These are phyloP conservation scores for Phytophthora podocarpi DNA, from an alignment of 352 stramenopile species.

Conservation along the genomic window DNA sequence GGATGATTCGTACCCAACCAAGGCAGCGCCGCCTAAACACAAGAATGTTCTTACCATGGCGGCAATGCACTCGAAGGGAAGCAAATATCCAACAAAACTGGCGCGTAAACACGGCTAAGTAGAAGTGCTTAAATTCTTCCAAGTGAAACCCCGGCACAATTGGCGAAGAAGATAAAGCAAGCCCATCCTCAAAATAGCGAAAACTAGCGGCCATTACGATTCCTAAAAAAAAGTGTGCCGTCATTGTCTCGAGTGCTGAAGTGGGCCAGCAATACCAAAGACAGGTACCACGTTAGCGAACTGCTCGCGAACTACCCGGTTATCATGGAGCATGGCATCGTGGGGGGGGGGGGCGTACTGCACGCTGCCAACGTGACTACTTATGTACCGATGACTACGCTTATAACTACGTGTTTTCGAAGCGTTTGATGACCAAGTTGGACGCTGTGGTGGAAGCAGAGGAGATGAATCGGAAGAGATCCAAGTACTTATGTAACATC, in stretches of 20 bases:
- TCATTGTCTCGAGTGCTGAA: neutral
- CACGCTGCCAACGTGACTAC: neutral
- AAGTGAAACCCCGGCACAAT: slow-evolving; percentile 1
- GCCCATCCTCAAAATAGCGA: neutral
- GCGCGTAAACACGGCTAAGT: neutral
- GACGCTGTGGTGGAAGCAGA: neutral
- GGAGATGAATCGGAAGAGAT: neutral
- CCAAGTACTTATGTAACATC: neutral
- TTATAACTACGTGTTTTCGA: slow-evolving; percentile 13
- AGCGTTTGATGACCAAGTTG: neutral
- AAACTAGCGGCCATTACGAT: neutral
- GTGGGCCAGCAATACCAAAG: neutral
- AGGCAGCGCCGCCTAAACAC: no score
- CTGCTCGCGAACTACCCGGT: slow-evolving; percentile 11
- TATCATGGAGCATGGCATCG: slow-evolving; percentile 20
- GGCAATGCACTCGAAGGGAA: no score
- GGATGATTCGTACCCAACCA: no score
- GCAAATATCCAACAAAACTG: no score
- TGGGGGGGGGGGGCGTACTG: neutral
- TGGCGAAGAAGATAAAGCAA: slow-evolving; percentile 3
- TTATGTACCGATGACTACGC: neutral
- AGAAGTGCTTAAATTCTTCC: neutral
- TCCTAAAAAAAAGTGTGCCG: neutral
- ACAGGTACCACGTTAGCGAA: neutral
- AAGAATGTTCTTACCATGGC: no score